A percentile compares a stretch with the other conserved stretches of the same genome.
Evolutionary conservation across 371 early-diverging fungal genomes (phyloP).

Genomic region (Spraguea lophii): DNA sequence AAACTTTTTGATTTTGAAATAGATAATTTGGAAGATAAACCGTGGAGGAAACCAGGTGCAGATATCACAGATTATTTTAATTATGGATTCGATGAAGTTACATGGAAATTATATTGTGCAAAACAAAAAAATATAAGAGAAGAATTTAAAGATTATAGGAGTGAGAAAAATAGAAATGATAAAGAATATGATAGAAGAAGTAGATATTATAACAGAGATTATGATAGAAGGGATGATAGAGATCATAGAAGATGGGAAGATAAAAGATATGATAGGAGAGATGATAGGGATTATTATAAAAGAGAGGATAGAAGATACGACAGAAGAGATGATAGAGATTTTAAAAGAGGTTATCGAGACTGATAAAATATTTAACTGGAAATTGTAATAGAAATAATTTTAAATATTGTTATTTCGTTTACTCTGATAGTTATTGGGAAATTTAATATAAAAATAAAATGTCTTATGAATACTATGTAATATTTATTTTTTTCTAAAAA

Average conservation of each 20-base stretch:
- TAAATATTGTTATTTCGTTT: too few species aligned
- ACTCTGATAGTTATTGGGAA: too few species aligned
- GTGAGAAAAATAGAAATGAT: background rate
- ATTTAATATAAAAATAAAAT: too few species aligned
- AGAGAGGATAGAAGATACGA: background rate
- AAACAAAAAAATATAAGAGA: constrained; percentile 66
- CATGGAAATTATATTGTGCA: constrained; percentile 68
- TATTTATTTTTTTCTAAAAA: too few species aligned
- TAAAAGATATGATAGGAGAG: background rate
- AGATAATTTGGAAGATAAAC: constrained; percentile 69
- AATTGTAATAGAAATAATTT: too few species aligned
- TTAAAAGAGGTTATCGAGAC: background rate
- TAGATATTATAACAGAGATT: background rate
- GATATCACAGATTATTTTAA: constrained; percentile 94
- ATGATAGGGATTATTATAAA: background rate
- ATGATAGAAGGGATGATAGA: background rate
- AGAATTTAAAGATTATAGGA: constrained; percentile 21
- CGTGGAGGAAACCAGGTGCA: constrained; percentile 84
- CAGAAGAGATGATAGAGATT: background rate
- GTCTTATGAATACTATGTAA: too few species aligned
- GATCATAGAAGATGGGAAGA: background rate
- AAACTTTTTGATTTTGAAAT: constrained; percentile 60
- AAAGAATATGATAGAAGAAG: background rate
- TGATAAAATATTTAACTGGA: too few species aligned
- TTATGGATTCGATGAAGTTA: constrained; percentile 78